Evolutionary conservation across 2,329 filamentous ascomycete genomes (phyloP), one percentile per base, ranked within the genome.

Genomic region (Blastomyces percursus): DNA sequence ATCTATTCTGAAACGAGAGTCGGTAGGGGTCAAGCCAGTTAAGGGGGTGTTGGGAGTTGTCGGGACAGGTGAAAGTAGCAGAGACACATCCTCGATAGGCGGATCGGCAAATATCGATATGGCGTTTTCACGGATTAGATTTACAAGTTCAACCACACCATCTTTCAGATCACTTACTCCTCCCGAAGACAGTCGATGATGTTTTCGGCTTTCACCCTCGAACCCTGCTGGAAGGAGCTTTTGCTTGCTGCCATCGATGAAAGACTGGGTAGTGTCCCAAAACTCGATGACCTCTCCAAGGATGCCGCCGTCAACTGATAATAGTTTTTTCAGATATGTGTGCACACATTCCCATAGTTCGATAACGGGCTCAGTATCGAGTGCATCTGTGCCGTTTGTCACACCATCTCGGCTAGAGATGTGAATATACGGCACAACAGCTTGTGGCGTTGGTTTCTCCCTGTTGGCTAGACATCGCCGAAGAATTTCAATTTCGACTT

Each of bases 271-370:
- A 16, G 87, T 94, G 67, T 96, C 90, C 91, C 93, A 96, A 74
- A 96, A 97, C 66, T 96, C 91, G 21, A 96, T 77, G 1, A 97
- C 84, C 73, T 99, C 94, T 0, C 91, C 91, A 6, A 99, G 79
- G 19, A 97, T 81, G 3, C 94, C 94, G 65, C 87, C 86, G 7
- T 86, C 79, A 6, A 81, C 77, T 0, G 91, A 92, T 0, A 99
- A 79, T 48, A 99, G 80, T 51, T 83, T 84, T 11, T 79, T 86
- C 64, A 97, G 74, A 65, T 91, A 94, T 0, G 82, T 79, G 64
- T 90, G 79, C 66, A 96, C 86, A 72, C 92, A 90, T 70, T 96
- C 92, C 94, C 94, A 99, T 64, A 97, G 83, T 67, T 96, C 91
- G 66, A 96, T 82, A 16, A 96, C 83, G 56, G 93, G 87, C 2